Evolutionary conservation across 2,329 filamentous ascomycete species (phyloP), one percentile per base, ranked within the genome.

Genomic region (Epichloe elymi): DNA sequence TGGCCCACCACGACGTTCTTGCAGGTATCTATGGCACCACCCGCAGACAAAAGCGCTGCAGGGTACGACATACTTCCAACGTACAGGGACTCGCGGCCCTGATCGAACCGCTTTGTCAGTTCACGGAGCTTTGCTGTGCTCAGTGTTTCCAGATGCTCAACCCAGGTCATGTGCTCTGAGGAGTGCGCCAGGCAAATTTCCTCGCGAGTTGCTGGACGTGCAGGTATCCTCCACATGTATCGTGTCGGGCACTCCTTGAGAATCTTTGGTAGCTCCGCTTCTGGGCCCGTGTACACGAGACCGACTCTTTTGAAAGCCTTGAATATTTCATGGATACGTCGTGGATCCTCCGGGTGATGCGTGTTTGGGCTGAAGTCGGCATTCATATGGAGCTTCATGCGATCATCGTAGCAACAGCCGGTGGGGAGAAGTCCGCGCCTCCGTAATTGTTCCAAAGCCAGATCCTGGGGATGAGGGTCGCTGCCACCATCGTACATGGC

Each of bases 311-410:
- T 88, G 59, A 98, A 85, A 39, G 87, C 87, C 59, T 87, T 85
- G 75, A 93, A 95, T 58, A 98, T 98, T 60, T 87, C 85, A 60
- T 90, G 87, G 53, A 98, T 96, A 14, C 93, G 82, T 30, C 88
- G 77, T 1, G 93, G 93, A 60, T 98, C 93, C 66, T 98, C 93
- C 0, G 93, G 93, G 61, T 98, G 93, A 48, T 94, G 84, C 20
- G 91, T 85, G 46, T 82, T 78, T 1, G 77, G 75, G 17, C 78
- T 80, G 61, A 81, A 84, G 63, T 88, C 83, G 15, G 87, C 82
- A 63, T 96, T 95, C 50, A 89, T 86, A 65, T 98, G 93, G 54
- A 94, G 85, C 54, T 93, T 88, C 93, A 98, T 98, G 35, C 91
- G 82, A 52, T 88, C 83, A 69, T 98, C 93, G 64, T 97, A 98